A percentile compares a stretch with the other conserved stretches of the same genome.
phyloP scores from a whole-genome alignment of 2,329 filamentous ascomycete species.

The Paecilomyces variotii region DNA sequence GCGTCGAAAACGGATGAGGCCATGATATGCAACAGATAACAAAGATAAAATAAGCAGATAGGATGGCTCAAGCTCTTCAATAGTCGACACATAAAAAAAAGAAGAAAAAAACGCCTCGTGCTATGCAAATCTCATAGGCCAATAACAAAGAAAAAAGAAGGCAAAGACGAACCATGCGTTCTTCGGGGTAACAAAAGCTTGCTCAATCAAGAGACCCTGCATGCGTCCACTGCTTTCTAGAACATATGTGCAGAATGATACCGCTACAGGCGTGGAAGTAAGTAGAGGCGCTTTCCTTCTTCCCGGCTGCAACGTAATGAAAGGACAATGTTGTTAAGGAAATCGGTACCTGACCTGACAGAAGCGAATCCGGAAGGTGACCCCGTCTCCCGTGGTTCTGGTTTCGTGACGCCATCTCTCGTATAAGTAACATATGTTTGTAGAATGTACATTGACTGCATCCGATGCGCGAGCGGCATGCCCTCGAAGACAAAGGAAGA shows the following conservation, averaged over 20 bases:
- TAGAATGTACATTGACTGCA: not conserved
- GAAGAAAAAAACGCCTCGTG: not conserved
- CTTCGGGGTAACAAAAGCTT: not conserved
- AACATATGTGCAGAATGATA: not conserved
- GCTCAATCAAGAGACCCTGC: not conserved
- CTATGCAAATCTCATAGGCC: conserved; percentile 1
- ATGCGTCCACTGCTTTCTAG: not conserved
- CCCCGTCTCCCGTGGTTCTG: not conserved
- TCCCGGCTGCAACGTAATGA: not conserved
- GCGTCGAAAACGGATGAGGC: conserved; percentile 9
- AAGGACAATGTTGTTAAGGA: not conserved
- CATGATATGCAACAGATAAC: conserved; percentile 10
- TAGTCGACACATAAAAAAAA: conserved; percentile 1
- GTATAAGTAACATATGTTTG: conserved; percentile 2
- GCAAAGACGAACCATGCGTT: not conserved
- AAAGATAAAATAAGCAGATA: conserved; percentile 1
- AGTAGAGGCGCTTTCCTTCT: not conserved
- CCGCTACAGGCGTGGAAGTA: not conserved
- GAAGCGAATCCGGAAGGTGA: not conserved
- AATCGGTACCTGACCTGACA: not conserved
- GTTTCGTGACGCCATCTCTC: conserved; percentile 9
- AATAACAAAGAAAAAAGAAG: not conserved
- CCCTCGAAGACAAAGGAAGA: not conserved
- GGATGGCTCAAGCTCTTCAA: conserved; percentile 3
- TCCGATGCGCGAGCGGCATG: not conserved